Percentiles rank a stretch among this genome's conserved stretches.
Evolutionary conservation across 148 eudicot genomes (phyloP).

Genomic region (Rhododendron williamsianum): DNA sequence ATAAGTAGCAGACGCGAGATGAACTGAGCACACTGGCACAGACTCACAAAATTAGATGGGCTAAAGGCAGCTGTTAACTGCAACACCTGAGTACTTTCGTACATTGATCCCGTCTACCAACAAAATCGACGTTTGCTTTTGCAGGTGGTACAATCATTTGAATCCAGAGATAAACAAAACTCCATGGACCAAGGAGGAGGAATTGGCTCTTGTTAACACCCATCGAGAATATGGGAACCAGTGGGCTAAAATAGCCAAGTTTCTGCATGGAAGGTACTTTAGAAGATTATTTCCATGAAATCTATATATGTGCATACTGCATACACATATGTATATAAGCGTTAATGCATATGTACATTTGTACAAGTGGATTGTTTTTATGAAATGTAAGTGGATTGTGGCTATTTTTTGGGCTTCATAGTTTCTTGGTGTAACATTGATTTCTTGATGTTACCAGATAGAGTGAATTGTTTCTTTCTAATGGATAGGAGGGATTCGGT

Average conservation of each 20-base stretch:
- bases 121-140: background rate
- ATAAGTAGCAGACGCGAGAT: background rate
- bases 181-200: constrained; percentile 72
- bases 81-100: background rate
- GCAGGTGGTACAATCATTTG: constrained; percentile 76
- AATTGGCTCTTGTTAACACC: constrained; percentile 36
- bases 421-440: background rate
- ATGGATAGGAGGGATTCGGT: background rate
- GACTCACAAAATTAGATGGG: background rate
- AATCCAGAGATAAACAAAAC: constrained; percentile 68
- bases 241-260: constrained; percentile 73
- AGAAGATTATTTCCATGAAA: background rate
- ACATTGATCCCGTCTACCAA: background rate
- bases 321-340: background rate
- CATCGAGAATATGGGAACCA: constrained; percentile 59
- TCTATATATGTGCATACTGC: background rate
- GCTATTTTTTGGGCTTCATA: background rate
- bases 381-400: background rate
- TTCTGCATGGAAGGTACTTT: constrained; percentile 77
- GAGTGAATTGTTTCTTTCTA: background rate
- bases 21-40: background rate
- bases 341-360: background rate
- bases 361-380: background rate
- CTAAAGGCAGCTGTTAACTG: background rate
- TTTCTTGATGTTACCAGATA: background rate